Evolutionary conservation across 2,329 filamentous ascomycete species (phyloP).

Genomic region (Truncatella angustata): DNA sequence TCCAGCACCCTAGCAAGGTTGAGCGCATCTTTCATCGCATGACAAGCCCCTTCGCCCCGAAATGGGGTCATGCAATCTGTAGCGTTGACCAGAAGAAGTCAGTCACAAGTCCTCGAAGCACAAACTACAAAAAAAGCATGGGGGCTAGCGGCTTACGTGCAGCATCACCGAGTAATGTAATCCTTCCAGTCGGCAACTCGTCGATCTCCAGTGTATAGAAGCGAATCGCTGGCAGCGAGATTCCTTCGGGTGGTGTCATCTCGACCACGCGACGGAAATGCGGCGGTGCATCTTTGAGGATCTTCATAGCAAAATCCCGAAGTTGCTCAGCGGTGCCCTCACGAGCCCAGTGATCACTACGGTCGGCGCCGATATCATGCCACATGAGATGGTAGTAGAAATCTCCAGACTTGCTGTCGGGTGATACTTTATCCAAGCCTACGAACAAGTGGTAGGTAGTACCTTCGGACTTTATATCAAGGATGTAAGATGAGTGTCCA

Average conservation of each 20-base stretch:
- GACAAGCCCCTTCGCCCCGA: conserved; percentile 22
- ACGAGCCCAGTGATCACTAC: conserved; percentile 76
- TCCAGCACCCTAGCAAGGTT: conserved; percentile 23
- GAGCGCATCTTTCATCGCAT: conserved; percentile 49
- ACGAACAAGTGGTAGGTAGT: conserved; percentile 15
- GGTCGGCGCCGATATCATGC: conserved; percentile 14
- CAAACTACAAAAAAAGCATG: background rate
- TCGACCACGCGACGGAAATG: conserved; percentile 18
- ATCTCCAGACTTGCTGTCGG: conserved; percentile 16
- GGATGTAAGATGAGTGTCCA: conserved; percentile 20
- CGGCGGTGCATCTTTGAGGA: conserved; percentile 14
- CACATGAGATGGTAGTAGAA: conserved; percentile 27
- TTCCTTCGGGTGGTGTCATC: conserved; percentile 11
- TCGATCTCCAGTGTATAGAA: conserved; percentile 5
- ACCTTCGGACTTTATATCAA: background rate
- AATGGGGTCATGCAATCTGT: no score
- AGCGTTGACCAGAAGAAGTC: no score
- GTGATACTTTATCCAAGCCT: conserved; percentile 20
- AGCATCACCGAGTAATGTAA: conserved; percentile 42
- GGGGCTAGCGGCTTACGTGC: conserved; percentile 31
- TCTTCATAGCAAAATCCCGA: conserved; percentile 37
- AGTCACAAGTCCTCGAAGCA: background rate
- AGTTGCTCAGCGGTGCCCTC: conserved; percentile 47
- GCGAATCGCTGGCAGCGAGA: conserved; percentile 6
- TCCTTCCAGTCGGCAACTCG: conserved; percentile 29